Evolutionary conservation across 805 yeast genomes (phyloP).

Genomic region (Suhomyces emberorum): DNA sequence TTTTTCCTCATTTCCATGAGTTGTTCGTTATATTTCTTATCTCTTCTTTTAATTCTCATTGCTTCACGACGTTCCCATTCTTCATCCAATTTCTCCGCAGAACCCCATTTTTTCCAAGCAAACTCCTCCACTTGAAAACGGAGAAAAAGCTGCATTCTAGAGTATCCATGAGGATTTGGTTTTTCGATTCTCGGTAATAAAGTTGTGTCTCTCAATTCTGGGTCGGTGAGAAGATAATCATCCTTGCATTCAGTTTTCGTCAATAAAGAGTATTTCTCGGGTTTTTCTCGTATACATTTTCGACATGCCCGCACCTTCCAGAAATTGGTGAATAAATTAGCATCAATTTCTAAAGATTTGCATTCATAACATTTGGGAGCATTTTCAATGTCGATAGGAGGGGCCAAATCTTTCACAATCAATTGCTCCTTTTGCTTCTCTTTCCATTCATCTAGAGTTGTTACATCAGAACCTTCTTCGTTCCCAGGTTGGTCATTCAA

Average conservation of each 20-base stretch:
- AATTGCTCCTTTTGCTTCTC: conserved; percentile 39
- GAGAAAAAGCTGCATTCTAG: conserved; percentile 88
- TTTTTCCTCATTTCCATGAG: conserved; percentile 84
- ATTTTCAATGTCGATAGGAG: conserved; percentile 65
- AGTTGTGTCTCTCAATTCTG: conserved; percentile 72
- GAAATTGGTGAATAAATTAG: conserved; percentile 65
- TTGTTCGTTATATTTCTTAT: conserved; percentile 73
- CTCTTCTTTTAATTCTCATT: conserved; percentile 67
- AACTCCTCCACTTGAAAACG: conserved; percentile 90
- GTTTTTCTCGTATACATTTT: conserved; percentile 64
- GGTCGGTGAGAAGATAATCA: conserved; percentile 90
- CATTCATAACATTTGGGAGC: conserved; percentile 89
- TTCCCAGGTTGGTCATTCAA: conserved; percentile 56
- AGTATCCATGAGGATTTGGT: conserved; percentile 92
- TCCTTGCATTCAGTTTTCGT: conserved; percentile 95
- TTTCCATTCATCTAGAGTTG: conserved; percentile 45
- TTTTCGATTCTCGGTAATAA: conserved; percentile 78
- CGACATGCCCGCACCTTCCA: conserved; percentile 70
- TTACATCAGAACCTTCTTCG: conserved; percentile 36
- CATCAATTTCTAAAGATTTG: conserved; percentile 74
- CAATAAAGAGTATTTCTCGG: conserved; percentile 84
- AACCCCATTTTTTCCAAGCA: conserved; percentile 94
- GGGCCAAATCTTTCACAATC: conserved; percentile 53
- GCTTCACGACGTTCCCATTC: conserved; percentile 88
- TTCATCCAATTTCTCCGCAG: conserved; percentile 80